phyloP scores from a whole-genome alignment of 176 grass and related monocot species.

The Hordeum vulgare region MorexV3_pseudomolecules_assembly NC_058519.1:353201677-353202176 shows the following conservation, averaged over 20 bases:
- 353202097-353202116: conserved; percentile 79
- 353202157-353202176: conserved; percentile 59
- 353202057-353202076: conserved; percentile 88
- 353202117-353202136: conserved; percentile 67
- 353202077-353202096: conserved; percentile 84
- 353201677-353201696: conserved; percentile 84
- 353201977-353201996: conserved; percentile 85
- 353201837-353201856: conserved; percentile 81
- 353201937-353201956: not conserved
- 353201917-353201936: not conserved
- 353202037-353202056: conserved; percentile 87
- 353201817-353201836: conserved; percentile 74
- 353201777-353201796: conserved; percentile 57
- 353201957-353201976: not conserved
- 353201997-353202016: conserved; percentile 69
- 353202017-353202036: conserved; percentile 84
- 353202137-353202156: conserved; percentile 65
- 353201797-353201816: conserved; percentile 62
- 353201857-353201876: conserved; percentile 86
- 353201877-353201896: conserved; percentile 22
- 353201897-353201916: not conserved
- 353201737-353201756: conserved; percentile 67
- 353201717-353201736: conserved; percentile 38
- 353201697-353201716: conserved; percentile 58
- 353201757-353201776: conserved; percentile 66